Evolutionary conservation across 2,329 filamentous ascomycete species (phyloP), one percentile per base, ranked within the genome.

Genomic region (Talaromyces rugulosus): DNA sequence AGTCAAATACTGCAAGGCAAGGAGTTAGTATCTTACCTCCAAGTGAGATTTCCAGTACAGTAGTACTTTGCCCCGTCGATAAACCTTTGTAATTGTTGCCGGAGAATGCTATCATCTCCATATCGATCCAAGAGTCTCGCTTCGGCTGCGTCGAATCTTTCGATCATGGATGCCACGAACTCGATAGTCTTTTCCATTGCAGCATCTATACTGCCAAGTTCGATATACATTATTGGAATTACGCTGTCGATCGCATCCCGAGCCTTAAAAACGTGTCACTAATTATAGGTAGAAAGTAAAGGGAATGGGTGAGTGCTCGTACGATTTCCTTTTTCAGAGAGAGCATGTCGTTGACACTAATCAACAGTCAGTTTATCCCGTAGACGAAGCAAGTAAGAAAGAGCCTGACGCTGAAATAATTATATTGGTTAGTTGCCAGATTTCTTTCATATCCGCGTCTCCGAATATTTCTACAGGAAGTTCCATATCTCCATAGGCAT

Each of bases 381-480:
- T 27, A 27, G 18, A 23, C 12, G 1, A 28, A 18, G 8, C 23
- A 16, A 28, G 6, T 52, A 16, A 16, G 14, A 5, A 31, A 28
- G 50, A n/a, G 27, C 30, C 42, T 54, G 51, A 59, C 44, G 50
- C 50, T 9, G 58, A 59, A 31, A 54, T 53, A 16, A 52, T 59
- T 12, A 59, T 59, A 31, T 59, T 59, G n/a, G 42, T 51, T 8
- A 51, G 8, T n/a, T 59, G 47, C 57, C 57, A 59, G 27, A 59
- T 59, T 23, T 51, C 47, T 59, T 33, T 59, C 57, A 59, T 59
- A 31, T 59, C 57, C 11, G 42, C 16, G 16, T 59, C 42, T 9
- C 27, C 7, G 8, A 59, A 59, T 27, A 36, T 27, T 51, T 30
- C 27, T 9, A 14, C 34, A 5, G 47, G 44, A 18, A 51, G 57